Base-by-base conservation (phyloP, 108 stramenopile species). In the Nitzschia palea region DNA sequence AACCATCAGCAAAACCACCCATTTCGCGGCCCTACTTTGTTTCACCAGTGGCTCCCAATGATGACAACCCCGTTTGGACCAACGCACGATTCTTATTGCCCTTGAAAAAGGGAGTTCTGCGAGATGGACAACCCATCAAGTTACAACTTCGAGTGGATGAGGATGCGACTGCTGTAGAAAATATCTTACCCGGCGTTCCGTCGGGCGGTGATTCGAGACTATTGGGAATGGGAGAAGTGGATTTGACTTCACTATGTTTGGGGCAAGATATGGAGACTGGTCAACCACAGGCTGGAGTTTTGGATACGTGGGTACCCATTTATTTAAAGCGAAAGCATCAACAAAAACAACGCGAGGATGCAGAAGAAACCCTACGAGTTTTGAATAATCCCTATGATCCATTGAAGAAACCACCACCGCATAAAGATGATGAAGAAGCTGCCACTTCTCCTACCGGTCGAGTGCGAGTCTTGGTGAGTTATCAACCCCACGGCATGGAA, bases 21-120 rank as follows among this genome's bases (percentile, higher is more conserved):
- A 12, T 26, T 4, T 22, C n/a, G 3, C 43, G 17, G 10, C 66
- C 70, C 1, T 30, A 34, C 28, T 71, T 78, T 69, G 69, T 70
- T 4, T 84, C 80, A 17, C 77, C 84, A 23, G 78, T 85, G 14
- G 70, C 83, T 1, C 82, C 78, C 27, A 59, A 83, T 45, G 70
- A 86, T 67, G 74, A 78, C 65, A 84, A 84, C 73, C 90, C 90
- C 0, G 83, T 88, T 6, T 91, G 90, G 90, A 78, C 68, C 4
- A 70, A 71, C 50, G 74, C 55, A 54, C 9, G 44, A 10, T 84
- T 86, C 42, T 76, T 72, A 26, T 65, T 92, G 25, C 87, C 87
- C 17, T 55, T 92, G 27, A 52, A 68, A 5, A 92, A 92, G 59
- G 80, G 84, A 44, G 76, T 70, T n/a, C 67, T 78, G 27, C 35